Conservation (phyloP, 371 early-diverging fungal genomes). For the Apophysomyces variabilis region DNA sequence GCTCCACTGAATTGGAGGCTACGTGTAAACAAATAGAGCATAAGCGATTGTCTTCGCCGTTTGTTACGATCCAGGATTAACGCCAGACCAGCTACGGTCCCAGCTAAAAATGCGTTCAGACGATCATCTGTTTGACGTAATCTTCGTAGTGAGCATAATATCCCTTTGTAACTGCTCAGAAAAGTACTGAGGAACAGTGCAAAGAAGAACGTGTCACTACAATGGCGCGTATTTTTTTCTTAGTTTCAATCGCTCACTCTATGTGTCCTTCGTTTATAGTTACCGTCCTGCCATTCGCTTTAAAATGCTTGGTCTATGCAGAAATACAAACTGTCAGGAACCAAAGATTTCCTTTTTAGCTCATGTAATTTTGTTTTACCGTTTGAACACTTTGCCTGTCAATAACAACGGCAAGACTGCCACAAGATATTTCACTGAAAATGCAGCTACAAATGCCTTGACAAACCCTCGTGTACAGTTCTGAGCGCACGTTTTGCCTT, state of each 20-base stretch:
- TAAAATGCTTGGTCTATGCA: slow-evolving; percentile 55
- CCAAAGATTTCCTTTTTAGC: background rate
- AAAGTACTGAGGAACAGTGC: slow-evolving; percentile 83
- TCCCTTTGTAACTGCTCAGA: slow-evolving; percentile 79
- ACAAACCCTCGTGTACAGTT: slow-evolving; percentile 77
- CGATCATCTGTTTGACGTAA: slow-evolving; percentile 56
- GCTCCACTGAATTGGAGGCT: slow-evolving; percentile 74
- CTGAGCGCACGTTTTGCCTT: slow-evolving; percentile 75
- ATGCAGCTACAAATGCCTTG: slow-evolving; percentile 75
- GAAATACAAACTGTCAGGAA: background rate
- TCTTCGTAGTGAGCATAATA: slow-evolving; percentile 73
- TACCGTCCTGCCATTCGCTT: slow-evolving; percentile 63
- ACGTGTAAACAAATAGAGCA: slow-evolving; percentile 80
- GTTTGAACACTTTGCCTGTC: slow-evolving; percentile 66
- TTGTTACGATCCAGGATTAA: slow-evolving; percentile 73
- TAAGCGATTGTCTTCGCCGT: slow-evolving; percentile 74
- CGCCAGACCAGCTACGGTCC: slow-evolving; percentile 74
- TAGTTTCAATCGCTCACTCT: background rate
- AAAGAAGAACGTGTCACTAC: slow-evolving; percentile 77
- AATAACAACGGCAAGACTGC: slow-evolving; percentile 71
- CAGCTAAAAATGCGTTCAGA: slow-evolving; percentile 79
- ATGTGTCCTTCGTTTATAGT: background rate
- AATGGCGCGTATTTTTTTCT: background rate
- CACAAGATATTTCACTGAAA: slow-evolving; percentile 75
- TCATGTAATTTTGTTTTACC: slow-evolving; percentile 36